A percentile compares a stretch with the other conserved stretches of the same genome.
Evolutionary conservation across 352 stramenopile genomes (phyloP).

Genomic region (Phytopythium litorale): DNA sequence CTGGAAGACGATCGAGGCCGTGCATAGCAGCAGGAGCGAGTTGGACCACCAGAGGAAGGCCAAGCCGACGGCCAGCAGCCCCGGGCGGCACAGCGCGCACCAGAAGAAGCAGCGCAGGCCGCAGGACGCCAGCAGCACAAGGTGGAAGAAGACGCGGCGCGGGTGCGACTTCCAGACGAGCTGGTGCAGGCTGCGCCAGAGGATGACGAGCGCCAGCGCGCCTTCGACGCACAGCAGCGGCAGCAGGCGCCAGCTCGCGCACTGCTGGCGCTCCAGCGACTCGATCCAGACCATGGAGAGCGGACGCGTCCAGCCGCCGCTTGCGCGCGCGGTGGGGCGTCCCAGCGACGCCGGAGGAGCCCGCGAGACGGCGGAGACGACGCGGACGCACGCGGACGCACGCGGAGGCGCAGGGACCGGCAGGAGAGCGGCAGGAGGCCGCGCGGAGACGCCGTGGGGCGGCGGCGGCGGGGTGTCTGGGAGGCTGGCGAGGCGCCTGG

Average conservation of each 20-base stretch:
- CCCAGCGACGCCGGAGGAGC: too few relatives aligned
- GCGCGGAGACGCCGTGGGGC: too few relatives aligned
- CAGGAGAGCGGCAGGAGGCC: too few relatives aligned
- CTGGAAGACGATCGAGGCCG: conserved; percentile 61
- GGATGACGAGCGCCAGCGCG: conserved; percentile 28
- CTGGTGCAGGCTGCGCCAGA: conserved; percentile 60
- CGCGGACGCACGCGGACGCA: too few relatives aligned
- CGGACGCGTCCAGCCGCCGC: too few relatives aligned
- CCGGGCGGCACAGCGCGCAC: conserved; percentile 27
- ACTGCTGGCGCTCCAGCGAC: conserved; percentile 20
- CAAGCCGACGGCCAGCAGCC: conserved; percentile 25
- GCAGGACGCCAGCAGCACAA: conserved; percentile 41
- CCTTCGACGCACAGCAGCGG: conserved; percentile 46
- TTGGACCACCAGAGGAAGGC: conserved; percentile 57
- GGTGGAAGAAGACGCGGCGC: conserved; percentile 53
- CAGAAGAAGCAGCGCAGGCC: conserved; percentile 39
- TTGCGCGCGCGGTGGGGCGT: too few relatives aligned
- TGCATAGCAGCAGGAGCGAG: conserved; percentile 63
- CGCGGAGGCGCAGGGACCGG: too few relatives aligned
- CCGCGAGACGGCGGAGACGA: too few relatives aligned
- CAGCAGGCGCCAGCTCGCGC: conserved; percentile 40
- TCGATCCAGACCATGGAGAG: conserved; percentile 36
- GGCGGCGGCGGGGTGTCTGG: too few relatives aligned
- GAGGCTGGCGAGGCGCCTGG: too few relatives aligned
- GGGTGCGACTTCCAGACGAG: conserved; percentile 58